These are phyloP conservation scores for Fusarium concolor DNA, from an alignment of 2,329 filamentous ascomycete genomes.

Conservation along the genomic window DNA sequence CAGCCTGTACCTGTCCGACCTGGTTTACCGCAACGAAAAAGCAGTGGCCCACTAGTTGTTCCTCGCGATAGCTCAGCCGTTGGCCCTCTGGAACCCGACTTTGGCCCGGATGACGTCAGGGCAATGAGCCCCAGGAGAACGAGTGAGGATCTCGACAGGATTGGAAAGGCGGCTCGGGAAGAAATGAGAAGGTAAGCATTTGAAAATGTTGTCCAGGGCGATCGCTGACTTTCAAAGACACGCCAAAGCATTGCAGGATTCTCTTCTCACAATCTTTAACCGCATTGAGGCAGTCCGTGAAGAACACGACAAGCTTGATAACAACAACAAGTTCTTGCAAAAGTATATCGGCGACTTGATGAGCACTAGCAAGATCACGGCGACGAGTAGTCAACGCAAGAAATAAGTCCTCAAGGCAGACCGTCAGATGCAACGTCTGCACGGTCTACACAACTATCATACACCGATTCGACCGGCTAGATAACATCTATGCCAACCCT, in stretches of 20 bases:
- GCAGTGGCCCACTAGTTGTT: slow-evolving; percentile 85
- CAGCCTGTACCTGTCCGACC: slow-evolving; percentile 70
- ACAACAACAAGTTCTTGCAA: slow-evolving; percentile 95
- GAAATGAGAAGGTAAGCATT: slow-evolving; percentile 67
- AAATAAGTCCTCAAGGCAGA: slow-evolving; percentile 56
- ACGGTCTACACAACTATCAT: slow-evolving; percentile 1
- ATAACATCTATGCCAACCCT: slow-evolving; percentile 15
- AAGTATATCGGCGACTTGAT: slow-evolving; percentile 98
- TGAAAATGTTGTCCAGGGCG: slow-evolving; percentile 7
- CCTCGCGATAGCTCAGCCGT: slow-evolving; percentile 80
- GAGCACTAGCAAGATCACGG: slow-evolving; percentile 81
- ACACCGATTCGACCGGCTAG: slow-evolving; percentile 20
- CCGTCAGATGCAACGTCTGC: background rate
- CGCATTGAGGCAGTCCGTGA: slow-evolving; percentile 93
- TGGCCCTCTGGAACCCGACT: slow-evolving; percentile 78
- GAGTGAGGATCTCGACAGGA: slow-evolving; percentile 87
- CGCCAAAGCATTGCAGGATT: slow-evolving; percentile 88
- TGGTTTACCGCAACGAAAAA: slow-evolving; percentile 77
- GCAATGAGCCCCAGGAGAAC: slow-evolving; percentile 95
- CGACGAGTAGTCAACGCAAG: slow-evolving; percentile 63
- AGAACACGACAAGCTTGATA: slow-evolving; percentile 96
- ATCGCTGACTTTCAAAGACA: slow-evolving; percentile 67
- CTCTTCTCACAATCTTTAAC: slow-evolving; percentile 88
- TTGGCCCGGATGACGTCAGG: slow-evolving; percentile 87
- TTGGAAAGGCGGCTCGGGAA: slow-evolving; percentile 83